Percentiles rank a stretch among this genome's conserved stretches.
Conservation (phyloP, 2,329 filamentous ascomycete genomes). For the Fusarium tricinctum region DNA sequence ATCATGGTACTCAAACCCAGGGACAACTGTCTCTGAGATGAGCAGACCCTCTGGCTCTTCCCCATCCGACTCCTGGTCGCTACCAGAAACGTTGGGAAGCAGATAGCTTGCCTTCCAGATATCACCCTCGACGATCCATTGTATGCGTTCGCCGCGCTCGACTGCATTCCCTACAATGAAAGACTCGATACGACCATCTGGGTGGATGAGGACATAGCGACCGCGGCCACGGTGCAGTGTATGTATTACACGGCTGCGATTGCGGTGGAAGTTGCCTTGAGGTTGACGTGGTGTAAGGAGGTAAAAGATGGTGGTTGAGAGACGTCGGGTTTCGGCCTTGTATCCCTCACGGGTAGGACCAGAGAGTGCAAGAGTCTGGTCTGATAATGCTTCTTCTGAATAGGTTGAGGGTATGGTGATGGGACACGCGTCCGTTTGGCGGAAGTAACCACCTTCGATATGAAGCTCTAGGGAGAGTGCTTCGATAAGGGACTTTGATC, state of each 20-base stretch:
- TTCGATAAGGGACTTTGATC: constrained; percentile 48
- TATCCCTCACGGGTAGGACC: constrained; percentile 54
- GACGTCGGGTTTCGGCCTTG: constrained; percentile 60
- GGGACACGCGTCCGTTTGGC: constrained; percentile 70
- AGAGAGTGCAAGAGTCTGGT: constrained; percentile 53
- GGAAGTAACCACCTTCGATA: constrained; percentile 75
- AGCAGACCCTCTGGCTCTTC: constrained; percentile 65
- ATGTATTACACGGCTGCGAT: constrained; percentile 73
- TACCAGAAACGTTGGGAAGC: constrained; percentile 50
- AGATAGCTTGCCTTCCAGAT: constrained; percentile 76
- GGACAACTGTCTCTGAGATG: constrained; percentile 77
- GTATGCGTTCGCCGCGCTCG: constrained; percentile 69
- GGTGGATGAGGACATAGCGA: constrained; percentile 74
- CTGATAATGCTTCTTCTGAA: constrained; percentile 54
- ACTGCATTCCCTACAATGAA: constrained; percentile 74
- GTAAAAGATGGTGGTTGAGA: constrained; percentile 75
- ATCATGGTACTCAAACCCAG: constrained; percentile 76
- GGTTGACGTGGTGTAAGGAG: constrained; percentile 69
- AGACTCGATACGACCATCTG: constrained; percentile 69
- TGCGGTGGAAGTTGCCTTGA: constrained; percentile 74
- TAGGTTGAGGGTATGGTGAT: constrained; percentile 66
- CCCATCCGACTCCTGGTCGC: constrained; percentile 49
- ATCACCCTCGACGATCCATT: constrained; percentile 78
- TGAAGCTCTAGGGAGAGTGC: constrained; percentile 66
- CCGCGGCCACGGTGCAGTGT: constrained; percentile 74